Evolutionary conservation across 805 yeast genomes (phyloP).

Genomic region (Teunomyces kruisii): DNA sequence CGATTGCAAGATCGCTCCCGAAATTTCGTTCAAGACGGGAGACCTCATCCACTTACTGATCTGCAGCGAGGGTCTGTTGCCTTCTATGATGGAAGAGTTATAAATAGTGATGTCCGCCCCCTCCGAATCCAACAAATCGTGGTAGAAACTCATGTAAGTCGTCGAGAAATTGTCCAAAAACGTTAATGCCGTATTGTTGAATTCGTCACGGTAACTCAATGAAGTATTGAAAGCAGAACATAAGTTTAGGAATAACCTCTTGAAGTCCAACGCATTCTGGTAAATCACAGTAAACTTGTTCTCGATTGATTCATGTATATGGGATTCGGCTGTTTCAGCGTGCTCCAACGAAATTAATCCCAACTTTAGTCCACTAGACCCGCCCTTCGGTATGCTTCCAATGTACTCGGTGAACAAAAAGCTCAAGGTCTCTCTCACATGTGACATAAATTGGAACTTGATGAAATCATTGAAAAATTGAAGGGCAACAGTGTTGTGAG

Average conservation of each 20-base stretch:
- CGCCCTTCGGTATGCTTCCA: conserved; percentile 14
- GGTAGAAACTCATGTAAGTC: conserved; percentile 34
- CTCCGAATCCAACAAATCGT: conserved; percentile 33
- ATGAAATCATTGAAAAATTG: conserved; percentile 63
- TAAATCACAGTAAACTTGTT: conserved; percentile 23
- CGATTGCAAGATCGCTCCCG: conserved; percentile 7
- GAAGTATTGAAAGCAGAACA: conserved; percentile 62
- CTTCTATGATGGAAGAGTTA: conserved; percentile 4
- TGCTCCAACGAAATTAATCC: conserved; percentile 38
- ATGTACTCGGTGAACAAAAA: conserved; percentile 48
- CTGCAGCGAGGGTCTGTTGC: conserved; percentile 23
- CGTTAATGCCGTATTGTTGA: conserved; percentile 45
- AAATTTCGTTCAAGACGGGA: conserved; percentile 27
- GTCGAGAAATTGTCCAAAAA: conserved; percentile 36
- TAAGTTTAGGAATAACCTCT: conserved; percentile 45
- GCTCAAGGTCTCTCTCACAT: conserved; percentile 56
- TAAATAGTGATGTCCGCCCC: conserved; percentile 13
- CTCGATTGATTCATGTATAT: background rate
- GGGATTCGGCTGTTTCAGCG: conserved; percentile 17
- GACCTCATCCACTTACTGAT: conserved; percentile 33
- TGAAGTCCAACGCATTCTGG: conserved; percentile 47
- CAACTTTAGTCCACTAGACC: conserved; percentile 15
- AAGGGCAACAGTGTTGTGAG: conserved; percentile 19
- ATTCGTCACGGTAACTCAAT: conserved; percentile 54
- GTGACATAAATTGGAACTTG: conserved; percentile 62